Base-by-base conservation (phyloP, 2,329 filamentous ascomycete genomes). In the Colletotrichum endophyticum region DNA sequence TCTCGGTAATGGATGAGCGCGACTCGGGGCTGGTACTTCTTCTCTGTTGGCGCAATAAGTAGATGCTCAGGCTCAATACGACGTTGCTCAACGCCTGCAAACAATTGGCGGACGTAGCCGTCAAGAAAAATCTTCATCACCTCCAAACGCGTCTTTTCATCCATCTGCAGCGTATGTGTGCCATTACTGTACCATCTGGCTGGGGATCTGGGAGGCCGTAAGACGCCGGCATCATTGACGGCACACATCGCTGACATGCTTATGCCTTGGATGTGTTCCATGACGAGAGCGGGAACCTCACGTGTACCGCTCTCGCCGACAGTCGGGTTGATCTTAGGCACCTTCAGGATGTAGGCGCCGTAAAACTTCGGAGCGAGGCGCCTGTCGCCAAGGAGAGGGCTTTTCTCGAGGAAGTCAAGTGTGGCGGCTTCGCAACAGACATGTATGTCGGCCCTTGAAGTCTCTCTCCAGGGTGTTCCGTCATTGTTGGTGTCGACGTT, bases 251-350 rank as follows among this genome's bases (percentile, higher is more conserved):
- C 39, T 11, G 5, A 44, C 39, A 44, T n/a, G 0, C 39, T 44
- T 6, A 6, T 44, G 39, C 39, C 39, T 16, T 44, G 39, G 39
- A 44, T n/a, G 16, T 44, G 39, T 0, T 44, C 39, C 39, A 44
- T 44, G 39, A 44, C 39, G 39, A 44, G 39, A 44, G 0, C 39
- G 39, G 39, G 39, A 44, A 44, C 39, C 39, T n/a, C 39, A 44
- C 39, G 39, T 0, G 2, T 2, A n/a, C 39, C 39, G 39, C 39
- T 1, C 3, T 44, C 39, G 0, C 39, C 39, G 0, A 44, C 39
- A 0, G 2, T 44, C 3, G 39, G 39, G 39, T 44, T 44, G 39
- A 44, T 44, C 39, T 44, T 44, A 3, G 2, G 39, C 39, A n/a
- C 39, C 5, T 44, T n/a, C 5, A n/a, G 16, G 39, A 44, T 44